Evolutionary conservation across 768 basidiomycete genomes (phyloP).

Genomic region (Cyathus striatus): DNA sequence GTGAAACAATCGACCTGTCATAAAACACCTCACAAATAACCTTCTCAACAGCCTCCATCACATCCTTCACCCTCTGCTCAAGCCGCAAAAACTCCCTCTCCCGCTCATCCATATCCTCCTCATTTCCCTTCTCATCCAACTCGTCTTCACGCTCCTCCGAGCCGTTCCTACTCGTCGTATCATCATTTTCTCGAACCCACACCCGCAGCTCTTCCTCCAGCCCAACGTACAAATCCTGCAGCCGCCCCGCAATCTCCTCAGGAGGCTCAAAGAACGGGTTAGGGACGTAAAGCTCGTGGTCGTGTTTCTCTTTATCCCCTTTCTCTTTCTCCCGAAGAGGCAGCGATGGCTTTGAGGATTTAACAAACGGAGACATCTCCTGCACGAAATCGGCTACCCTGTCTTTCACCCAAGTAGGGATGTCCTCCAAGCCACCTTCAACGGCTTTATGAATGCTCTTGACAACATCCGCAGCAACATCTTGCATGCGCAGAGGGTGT

Average conservation of each 20-base stretch:
- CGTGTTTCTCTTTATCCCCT: conserved; percentile 10
- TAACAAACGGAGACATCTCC: conserved; percentile 56
- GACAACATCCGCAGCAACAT: conserved; percentile 50
- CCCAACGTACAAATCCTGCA: conserved; percentile 68
- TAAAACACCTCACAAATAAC: conserved; percentile 73
- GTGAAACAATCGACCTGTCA: conserved; percentile 54
- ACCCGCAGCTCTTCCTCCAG: conserved; percentile 61
- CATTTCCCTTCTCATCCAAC: conserved; percentile 13
- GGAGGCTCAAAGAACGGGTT: conserved; percentile 39
- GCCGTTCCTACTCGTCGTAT: conserved; percentile 5
- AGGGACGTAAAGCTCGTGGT: conserved; percentile 29
- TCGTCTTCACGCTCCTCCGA: conserved; percentile 20
- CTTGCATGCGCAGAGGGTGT: conserved; percentile 44
- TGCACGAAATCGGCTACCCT: conserved; percentile 51
- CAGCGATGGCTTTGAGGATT: conserved; percentile 8
- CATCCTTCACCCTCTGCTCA: conserved; percentile 46
- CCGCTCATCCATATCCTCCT: conserved; percentile 21
- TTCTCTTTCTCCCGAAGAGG: conserved; percentile 4
- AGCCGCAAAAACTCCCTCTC: conserved; percentile 27
- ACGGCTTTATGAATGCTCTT: conserved; percentile 52
- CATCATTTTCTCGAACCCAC: conserved; percentile 30
- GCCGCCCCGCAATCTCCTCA: conserved; percentile 45
- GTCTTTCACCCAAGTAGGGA: conserved; percentile 52
- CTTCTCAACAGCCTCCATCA: conserved; percentile 73
- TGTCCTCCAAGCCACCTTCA: conserved; percentile 31